Base-by-base conservation (phyloP, 805 yeast genomes). In the Saturnispora quitensis region DNA sequence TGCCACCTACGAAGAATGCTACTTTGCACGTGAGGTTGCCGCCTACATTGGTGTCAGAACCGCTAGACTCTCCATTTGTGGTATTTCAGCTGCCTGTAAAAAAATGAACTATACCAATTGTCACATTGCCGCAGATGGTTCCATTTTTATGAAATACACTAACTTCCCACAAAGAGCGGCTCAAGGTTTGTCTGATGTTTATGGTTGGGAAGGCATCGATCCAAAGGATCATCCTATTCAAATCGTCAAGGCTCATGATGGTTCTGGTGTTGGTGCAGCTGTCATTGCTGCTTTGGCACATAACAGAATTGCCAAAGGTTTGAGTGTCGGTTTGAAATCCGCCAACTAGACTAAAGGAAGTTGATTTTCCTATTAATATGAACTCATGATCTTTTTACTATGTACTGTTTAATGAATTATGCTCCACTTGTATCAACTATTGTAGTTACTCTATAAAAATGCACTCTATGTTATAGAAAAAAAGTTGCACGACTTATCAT, bases 201-300 rank as follows among this genome's bases (percentile, higher is more conserved):
- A 87, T 67, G 96, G 78, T 58, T 93, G 97, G 97, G 51, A 35
- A 5, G 69, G 65, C 55, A 65, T 67, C 3, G 64, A 61, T 20
- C 13, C 65, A 44, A 59, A 60, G 48, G 80, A 81, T 54, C 89
- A 89, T 68, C 98, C 98, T 58, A 82, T 93, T 64, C 71, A 76
- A 57, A 81, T 90, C 60, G 87, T 84, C 40, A 86, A 95, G 53
- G 98, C 99, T 58, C 97, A 91, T 73, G 99, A 93, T 73, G 99
- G 99, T 62, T 85, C 93, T 38, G 98, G 98, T 74, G 97, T 88
- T 47, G 99, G 99, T 67, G 99, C 99, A 52, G 99, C 98, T 49
- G 79, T 91, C 62, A 91, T 93, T 71, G 98, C 99, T 51, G 97
- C 98, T 43, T 78, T 91, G 69, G 85, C 98, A 53, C 80, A 85